These are phyloP conservation scores for Apiotrichum gracile DNA, from an alignment of 1,284 basidiomycete genomes.

Conservation along the genomic window DNA sequence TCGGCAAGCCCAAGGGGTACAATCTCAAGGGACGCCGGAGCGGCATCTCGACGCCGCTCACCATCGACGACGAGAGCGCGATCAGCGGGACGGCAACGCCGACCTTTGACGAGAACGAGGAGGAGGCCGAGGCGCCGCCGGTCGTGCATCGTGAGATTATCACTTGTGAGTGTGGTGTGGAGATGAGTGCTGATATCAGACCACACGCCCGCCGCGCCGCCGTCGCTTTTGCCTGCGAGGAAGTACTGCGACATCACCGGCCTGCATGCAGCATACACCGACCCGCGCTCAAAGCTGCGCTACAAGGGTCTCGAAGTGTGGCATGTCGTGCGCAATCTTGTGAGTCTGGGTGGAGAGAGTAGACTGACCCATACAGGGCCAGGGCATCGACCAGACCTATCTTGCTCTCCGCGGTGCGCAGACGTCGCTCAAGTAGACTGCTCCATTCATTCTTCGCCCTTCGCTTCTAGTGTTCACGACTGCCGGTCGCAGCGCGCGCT, in stretches of 20 bases:
- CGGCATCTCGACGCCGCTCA: slow-evolving; percentile 25
- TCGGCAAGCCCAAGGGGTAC: slow-evolving; percentile 11
- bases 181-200: slow-evolving; percentile 15
- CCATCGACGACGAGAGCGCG: slow-evolving; percentile 16
- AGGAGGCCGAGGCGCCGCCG: slow-evolving; percentile 10
- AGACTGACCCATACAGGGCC: slow-evolving; percentile 30
- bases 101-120: slow-evolving; percentile 5
- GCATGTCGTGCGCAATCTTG: slow-evolving; percentile 44
- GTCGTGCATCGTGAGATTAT: slow-evolving; percentile 30
- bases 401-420: slow-evolving; percentile 42
- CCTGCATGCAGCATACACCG: slow-evolving; percentile 47
- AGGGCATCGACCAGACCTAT: slow-evolving; percentile 46
- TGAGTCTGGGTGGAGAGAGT: slow-evolving; percentile 17
- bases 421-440: slow-evolving; percentile 38
- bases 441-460: not conserved
- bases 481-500: not conserved
- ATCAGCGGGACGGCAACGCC: slow-evolving; percentile 14
- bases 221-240: slow-evolving; percentile 46
- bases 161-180: slow-evolving; percentile 36
- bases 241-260: slow-evolving; percentile 54
- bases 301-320: slow-evolving; percentile 48
- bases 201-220: slow-evolving; percentile 44
- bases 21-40: slow-evolving; percentile 9
- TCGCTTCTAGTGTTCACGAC: not conserved
- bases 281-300: slow-evolving; percentile 46